Evolutionary conservation across 2,329 filamentous ascomycete genomes (phyloP).

Genomic region (Sporothrix inflata): DNA sequence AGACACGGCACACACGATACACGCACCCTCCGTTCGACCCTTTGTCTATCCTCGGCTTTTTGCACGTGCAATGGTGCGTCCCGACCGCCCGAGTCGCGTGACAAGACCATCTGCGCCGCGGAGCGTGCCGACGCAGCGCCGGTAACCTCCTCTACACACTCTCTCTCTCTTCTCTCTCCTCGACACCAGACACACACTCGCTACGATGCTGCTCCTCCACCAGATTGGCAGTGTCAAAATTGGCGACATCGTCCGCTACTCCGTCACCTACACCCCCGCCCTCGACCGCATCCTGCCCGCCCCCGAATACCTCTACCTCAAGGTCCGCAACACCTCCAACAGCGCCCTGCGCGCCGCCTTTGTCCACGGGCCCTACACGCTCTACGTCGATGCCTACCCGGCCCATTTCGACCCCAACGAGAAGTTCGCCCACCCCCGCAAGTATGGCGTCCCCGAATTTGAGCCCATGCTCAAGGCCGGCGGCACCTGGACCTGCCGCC

Average conservation of each 20-base stretch:
- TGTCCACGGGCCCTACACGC: slow-evolving; percentile 91
- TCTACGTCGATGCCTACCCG: slow-evolving; percentile 85
- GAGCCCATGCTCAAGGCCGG: slow-evolving; percentile 97
- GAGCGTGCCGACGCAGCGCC: slow-evolving; percentile 13
- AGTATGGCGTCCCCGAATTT: slow-evolving; percentile 82
- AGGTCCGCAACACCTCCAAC: slow-evolving; percentile 88
- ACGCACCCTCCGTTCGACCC: neutral
- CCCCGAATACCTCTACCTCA: slow-evolving; percentile 77
- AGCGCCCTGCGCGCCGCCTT: slow-evolving; percentile 93
- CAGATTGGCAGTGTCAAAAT: slow-evolving; percentile 91
- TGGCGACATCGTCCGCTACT: slow-evolving; percentile 90
- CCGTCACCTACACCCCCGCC: slow-evolving; percentile 87
- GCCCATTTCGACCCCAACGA: slow-evolving; percentile 80
- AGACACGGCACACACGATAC: neutral
- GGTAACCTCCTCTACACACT: neutral
- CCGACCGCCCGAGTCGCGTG: slow-evolving; percentile 24
- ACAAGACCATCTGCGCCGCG: slow-evolving; percentile 22
- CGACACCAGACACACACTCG: neutral
- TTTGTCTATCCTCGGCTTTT: neutral
- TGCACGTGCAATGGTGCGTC: slow-evolving; percentile 27
- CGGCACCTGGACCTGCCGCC: slow-evolving; percentile 78
- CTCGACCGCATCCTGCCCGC: slow-evolving; percentile 88
- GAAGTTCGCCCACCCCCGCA: slow-evolving; percentile 70
- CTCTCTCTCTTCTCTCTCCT: neutral
- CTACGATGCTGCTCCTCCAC: slow-evolving; percentile 82